These are phyloP conservation scores for Heterobasidion occidentale DNA, from an alignment of 1,284 basidiomycete genomes.

Conservation along the genomic window DNA sequence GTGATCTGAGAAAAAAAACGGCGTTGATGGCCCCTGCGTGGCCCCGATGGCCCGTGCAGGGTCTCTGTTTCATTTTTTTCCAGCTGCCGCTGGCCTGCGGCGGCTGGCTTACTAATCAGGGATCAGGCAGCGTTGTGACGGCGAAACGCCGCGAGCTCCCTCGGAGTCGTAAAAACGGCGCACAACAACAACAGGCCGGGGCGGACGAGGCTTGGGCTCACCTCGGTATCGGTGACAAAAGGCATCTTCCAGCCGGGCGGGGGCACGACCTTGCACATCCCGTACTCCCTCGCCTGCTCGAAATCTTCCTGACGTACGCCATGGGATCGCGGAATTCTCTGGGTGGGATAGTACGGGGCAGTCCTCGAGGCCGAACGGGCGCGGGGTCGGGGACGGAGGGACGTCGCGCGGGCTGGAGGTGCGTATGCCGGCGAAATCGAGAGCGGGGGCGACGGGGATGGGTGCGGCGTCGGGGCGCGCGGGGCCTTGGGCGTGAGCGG, in stretches of 20 bases:
- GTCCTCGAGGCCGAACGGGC: conserved; percentile 84
- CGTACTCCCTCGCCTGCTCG: conserved; percentile 70
- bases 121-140: too few relatives aligned
- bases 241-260: conserved; percentile 94
- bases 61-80: too few relatives aligned
- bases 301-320: conserved; percentile 86
- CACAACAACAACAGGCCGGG: neutral
- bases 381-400: conserved; percentile 28
- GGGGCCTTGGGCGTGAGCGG: conserved; percentile 18
- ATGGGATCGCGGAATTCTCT: conserved; percentile 92
- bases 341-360: conserved; percentile 87
- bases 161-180: neutral
- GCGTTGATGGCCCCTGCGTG: too few relatives aligned
- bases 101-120: too few relatives aligned
- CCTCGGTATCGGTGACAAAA: conserved; percentile 93
- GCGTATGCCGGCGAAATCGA: conserved; percentile 68
- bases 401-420: conserved; percentile 44
- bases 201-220: conserved; percentile 19
- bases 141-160: neutral
- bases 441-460: conserved; percentile 48
- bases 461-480: conserved; percentile 33
- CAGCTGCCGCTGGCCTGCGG: too few relatives aligned
- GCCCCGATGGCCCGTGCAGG: too few relatives aligned
- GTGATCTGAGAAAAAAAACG: neutral
- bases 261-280: conserved; percentile 96